Percentiles rank a stretch among this genome's conserved stretches.
These are phyloP conservation scores for Xylariaceae sp. DNA, from an alignment of 2,329 filamentous ascomycete species.

Conservation along the genomic window DNA sequence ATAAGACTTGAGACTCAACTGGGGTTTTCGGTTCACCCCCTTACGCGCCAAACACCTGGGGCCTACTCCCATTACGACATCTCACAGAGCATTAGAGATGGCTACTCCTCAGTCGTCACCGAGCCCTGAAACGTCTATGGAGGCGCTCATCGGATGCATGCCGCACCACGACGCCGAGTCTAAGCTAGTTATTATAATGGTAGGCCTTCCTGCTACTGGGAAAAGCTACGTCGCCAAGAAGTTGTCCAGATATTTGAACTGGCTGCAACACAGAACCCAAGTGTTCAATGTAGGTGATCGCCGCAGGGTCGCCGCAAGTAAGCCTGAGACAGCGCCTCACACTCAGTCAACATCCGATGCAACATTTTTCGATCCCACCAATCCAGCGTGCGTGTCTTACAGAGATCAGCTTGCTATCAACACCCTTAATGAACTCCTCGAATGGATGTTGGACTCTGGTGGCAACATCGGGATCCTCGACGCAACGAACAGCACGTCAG, in stretches of 20 bases:
- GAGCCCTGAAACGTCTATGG: slow-evolving; percentile 11
- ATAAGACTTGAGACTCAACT: background rate
- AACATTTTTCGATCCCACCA: slow-evolving; percentile 23
- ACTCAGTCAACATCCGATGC: slow-evolving; percentile 13
- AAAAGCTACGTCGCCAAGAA: slow-evolving; percentile 29
- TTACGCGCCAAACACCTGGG: background rate
- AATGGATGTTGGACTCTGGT: slow-evolving; percentile 10
- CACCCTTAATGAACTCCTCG: slow-evolving; percentile 21
- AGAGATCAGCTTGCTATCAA: slow-evolving; percentile 24
- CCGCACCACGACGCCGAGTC: slow-evolving; percentile 14
- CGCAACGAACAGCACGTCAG: slow-evolving; percentile 23
- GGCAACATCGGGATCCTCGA: slow-evolving; percentile 26
- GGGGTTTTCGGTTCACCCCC: no score
- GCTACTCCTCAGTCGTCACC: background rate
- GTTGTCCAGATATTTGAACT: slow-evolving; percentile 21
- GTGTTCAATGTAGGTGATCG: slow-evolving; percentile 26
- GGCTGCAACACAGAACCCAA: slow-evolving; percentile 21
- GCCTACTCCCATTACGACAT: background rate
- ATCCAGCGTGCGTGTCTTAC: slow-evolving; percentile 18
- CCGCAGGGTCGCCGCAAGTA: slow-evolving; percentile 13
- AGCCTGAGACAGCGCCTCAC: background rate
- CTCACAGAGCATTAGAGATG: slow-evolving; percentile 4
- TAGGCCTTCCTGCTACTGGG: slow-evolving; percentile 24
- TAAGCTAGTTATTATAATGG: slow-evolving; percentile 26
- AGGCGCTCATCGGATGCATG: slow-evolving; percentile 21